Conservation (phyloP, 768 basidiomycete genomes). For the Rhizopogon salebrosus region DNA sequence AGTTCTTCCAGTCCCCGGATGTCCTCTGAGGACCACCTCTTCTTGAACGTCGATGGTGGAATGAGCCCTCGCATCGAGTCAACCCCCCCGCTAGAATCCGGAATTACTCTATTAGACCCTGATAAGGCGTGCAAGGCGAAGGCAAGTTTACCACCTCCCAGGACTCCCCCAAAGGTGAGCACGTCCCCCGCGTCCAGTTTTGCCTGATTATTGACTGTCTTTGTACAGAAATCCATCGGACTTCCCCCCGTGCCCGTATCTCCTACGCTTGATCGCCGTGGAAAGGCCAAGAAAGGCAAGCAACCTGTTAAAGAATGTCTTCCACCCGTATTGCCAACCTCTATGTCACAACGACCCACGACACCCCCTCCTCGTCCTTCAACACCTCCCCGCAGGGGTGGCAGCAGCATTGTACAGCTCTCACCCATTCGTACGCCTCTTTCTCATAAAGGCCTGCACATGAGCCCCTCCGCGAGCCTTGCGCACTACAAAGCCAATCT, state of each 20-base stretch:
- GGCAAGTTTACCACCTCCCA: conserved; percentile 11
- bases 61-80: conserved; percentile 10
- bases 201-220: not conserved
- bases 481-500: conserved; percentile 66
- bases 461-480: conserved; percentile 63
- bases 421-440: conserved; percentile 64
- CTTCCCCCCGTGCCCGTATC: conserved; percentile 43
- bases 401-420: conserved; percentile 32
- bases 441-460: conserved; percentile 62
- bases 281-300: conserved; percentile 12
- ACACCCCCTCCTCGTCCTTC: conserved; percentile 36
- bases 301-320: conserved; percentile 10
- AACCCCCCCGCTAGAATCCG: conserved; percentile 11
- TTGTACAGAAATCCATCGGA: conserved; percentile 27
- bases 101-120: conserved; percentile 5
- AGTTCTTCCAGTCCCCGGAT: conserved; percentile 63
- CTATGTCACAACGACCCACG: conserved; percentile 13
- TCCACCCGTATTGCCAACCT: conserved; percentile 23
- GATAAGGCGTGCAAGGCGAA: conserved; percentile 11
- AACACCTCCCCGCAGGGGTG: conserved; percentile 30
- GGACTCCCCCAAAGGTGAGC: conserved; percentile 25
- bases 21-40: conserved; percentile 21
- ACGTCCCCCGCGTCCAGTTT: not conserved
- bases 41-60: conserved; percentile 6
- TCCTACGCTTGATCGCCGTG: conserved; percentile 38